These are phyloP conservation scores for Trichodelitschia bisporula DNA, from an alignment of 495 filamentous ascomycete species.

Conservation along the genomic window DNA sequence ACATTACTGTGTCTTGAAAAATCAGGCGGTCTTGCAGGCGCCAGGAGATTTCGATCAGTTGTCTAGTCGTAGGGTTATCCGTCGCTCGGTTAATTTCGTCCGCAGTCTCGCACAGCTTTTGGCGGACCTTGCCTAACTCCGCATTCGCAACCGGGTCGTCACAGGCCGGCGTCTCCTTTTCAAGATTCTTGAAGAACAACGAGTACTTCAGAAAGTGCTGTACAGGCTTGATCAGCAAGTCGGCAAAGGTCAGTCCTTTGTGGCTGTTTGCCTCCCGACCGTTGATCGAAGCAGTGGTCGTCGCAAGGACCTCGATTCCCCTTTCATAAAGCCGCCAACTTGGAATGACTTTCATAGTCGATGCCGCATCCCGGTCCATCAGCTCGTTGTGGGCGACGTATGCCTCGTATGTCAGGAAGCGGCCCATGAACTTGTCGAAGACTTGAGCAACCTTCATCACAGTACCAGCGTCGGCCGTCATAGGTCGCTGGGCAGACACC, in stretches of 20 bases:
- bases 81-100: conserved; percentile 57
- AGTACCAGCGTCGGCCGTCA: conserved; percentile 43
- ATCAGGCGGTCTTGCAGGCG: conserved; percentile 51
- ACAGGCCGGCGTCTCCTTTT: conserved; percentile 54
- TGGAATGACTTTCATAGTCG: conserved; percentile 39
- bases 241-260: conserved; percentile 55
- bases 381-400: conserved; percentile 72
- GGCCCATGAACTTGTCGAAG: conserved; percentile 49
- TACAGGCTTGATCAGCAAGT: conserved; percentile 90
- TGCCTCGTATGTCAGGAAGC: conserved; percentile 67
- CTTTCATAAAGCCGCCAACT: conserved; percentile 65
- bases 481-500: conserved; percentile 9
- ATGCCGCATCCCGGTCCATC: conserved; percentile 50
- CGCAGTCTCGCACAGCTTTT: conserved; percentile 43
- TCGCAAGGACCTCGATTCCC: conserved; percentile 67
- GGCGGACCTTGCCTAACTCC: conserved; percentile 50
- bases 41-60: conserved; percentile 44
- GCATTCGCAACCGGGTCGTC: conserved; percentile 64
- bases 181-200: conserved; percentile 59
- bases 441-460: conserved; percentile 52
- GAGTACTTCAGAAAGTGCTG: conserved; percentile 88
- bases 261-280: conserved; percentile 33
- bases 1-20: too few relatives aligned
- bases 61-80: conserved; percentile 15
- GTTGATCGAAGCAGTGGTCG: conserved; percentile 46